phyloP scores from a whole-genome alignment of 2,329 filamentous ascomycete species.

The Aspergillus melleus region DNA sequence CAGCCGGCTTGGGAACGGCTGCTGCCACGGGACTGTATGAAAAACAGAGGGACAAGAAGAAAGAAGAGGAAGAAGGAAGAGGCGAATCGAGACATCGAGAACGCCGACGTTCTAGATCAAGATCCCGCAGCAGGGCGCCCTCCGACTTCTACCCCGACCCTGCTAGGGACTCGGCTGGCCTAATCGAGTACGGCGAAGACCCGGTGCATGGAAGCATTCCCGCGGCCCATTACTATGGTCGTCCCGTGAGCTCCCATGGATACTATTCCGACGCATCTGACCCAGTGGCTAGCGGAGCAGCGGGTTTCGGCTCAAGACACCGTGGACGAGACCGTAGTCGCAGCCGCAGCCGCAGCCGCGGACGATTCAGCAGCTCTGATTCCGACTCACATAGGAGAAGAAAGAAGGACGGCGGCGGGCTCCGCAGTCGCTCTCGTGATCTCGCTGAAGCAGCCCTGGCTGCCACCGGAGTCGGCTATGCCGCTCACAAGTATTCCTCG shows the following conservation, averaged over 20 bases:
- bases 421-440: conserved; percentile 42
- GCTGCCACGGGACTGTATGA: conserved; percentile 64
- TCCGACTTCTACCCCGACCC: conserved; percentile 44
- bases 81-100: conserved; percentile 31
- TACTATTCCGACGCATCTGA: conserved; percentile 46
- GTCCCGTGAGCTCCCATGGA: conserved; percentile 37
- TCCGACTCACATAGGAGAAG: conserved; percentile 37
- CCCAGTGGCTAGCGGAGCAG: conserved; percentile 36
- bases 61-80: conserved; percentile 47
- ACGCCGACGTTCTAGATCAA: conserved; percentile 48
- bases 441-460: conserved; percentile 58
- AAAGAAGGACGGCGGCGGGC: conserved; percentile 33
- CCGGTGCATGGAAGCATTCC: conserved; percentile 59
- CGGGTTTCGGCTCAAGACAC: conserved; percentile 27
- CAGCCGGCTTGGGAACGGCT: conserved; percentile 61
- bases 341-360: conserved; percentile 44
- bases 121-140: conserved; percentile 46
- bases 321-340: conserved; percentile 50
- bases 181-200: conserved; percentile 66
- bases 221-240: conserved; percentile 48
- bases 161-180: conserved; percentile 45
- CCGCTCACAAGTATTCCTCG: conserved; percentile 57
- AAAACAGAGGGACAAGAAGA: conserved; percentile 61
- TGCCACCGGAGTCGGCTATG: conserved; percentile 58
- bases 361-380: conserved; percentile 36